These are phyloP conservation scores for Staphylotrichum longicolle DNA, from an alignment of 495 filamentous ascomycete species.

Conservation along the genomic window DNA sequence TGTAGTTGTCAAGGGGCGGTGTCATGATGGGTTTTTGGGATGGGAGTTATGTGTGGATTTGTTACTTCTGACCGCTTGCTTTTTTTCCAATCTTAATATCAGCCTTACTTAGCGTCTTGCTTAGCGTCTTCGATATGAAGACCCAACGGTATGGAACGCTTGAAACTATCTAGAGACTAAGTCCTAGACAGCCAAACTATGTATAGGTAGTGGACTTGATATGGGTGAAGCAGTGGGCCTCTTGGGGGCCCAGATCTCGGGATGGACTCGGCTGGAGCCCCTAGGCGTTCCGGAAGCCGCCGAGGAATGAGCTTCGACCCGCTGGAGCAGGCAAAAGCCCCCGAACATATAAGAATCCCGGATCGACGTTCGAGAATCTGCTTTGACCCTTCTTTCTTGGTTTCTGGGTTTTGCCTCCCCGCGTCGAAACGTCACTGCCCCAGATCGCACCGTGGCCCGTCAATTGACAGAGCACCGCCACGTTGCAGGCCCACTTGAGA, in stretches of 20 bases:
- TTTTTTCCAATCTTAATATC: not conserved
- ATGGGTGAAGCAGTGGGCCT: not conserved
- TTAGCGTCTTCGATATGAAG: not conserved
- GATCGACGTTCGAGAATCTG: constrained; percentile 7
- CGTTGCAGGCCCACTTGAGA: not conserved
- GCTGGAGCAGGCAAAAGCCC: not conserved
- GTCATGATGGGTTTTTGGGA: not conserved
- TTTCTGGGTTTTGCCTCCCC: not conserved
- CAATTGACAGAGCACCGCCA: not conserved
- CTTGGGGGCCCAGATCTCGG: not conserved
- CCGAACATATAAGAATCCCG: not conserved
- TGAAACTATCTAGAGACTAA: not conserved
- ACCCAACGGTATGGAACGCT: not conserved
- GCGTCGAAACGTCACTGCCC: not conserved
- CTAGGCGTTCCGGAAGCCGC: constrained; percentile 4
- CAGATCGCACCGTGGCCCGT: not conserved
- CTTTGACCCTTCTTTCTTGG: constrained; percentile 4
- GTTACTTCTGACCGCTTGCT: not conserved
- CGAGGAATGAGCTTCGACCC: not conserved
- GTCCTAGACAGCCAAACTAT: too few relatives aligned
- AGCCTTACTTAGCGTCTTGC: not conserved
- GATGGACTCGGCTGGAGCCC: not conserved
- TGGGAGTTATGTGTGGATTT: not conserved
- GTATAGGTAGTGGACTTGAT: too few relatives aligned
- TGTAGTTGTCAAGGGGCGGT: not conserved